Evolutionary conservation across 768 basidiomycete genomes (phyloP).

Genomic region (Leccinellum rugosiceps): DNA sequence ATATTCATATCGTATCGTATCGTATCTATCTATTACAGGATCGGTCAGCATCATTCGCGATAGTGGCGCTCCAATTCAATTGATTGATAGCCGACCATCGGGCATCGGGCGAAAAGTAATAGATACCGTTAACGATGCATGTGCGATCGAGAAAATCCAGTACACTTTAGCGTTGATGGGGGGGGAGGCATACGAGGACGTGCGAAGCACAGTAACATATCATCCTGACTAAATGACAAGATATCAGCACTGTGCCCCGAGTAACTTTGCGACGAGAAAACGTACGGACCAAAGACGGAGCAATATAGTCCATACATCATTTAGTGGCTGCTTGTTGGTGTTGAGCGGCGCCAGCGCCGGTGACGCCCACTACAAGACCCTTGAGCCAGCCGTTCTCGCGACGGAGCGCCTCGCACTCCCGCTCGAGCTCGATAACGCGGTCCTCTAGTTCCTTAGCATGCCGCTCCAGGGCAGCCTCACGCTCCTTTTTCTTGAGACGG

Average conservation of each 20-base stretch:
- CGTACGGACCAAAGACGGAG: neutral
- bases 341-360: slow-evolving; percentile 55
- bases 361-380: slow-evolving; percentile 84
- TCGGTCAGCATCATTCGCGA: neutral
- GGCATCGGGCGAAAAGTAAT: neutral
- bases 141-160: neutral
- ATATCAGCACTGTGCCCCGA: neutral
- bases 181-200: neutral
- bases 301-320: slow-evolving; percentile 1
- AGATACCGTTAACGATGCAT: slow-evolving; percentile 23
- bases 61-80: neutral
- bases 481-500: slow-evolving; percentile 93
- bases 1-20: neutral
- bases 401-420: slow-evolving; percentile 84
- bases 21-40: neutral
- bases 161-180: neutral
- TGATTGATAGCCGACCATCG: neutral
- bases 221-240: neutral
- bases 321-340: slow-evolving; percentile 26
- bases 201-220: neutral
- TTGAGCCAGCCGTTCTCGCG: slow-evolving; percentile 93
- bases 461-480: slow-evolving; percentile 84
- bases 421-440: slow-evolving; percentile 78
- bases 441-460: slow-evolving; percentile 82
- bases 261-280: neutral